Base-by-base conservation (phyloP, 2,329 filamentous ascomycete genomes). In the Aureobasidium vineae region DNA sequence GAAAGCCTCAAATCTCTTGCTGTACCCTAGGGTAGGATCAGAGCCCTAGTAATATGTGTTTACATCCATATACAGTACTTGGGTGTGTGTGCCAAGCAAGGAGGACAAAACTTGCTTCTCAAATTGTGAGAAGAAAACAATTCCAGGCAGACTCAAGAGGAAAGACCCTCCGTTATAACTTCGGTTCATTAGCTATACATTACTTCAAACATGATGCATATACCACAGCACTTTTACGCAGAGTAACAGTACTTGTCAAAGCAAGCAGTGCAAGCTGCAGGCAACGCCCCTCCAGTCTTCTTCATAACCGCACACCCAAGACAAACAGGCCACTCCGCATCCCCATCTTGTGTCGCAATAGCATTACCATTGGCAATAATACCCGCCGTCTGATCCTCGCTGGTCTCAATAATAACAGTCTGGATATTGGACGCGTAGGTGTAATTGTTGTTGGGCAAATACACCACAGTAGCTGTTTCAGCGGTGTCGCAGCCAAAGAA, bases 401-500 rank as follows among this genome's bases (percentile, higher is more conserved):
- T 69, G 68, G 80, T 81, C 60, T 73, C 67, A n/a, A 81, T 65
- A 65, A 79, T 72, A 6, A 59, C 66, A 19, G 71, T 78, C 1
- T 74, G 40, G 26, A 72, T 70, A 21, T 77, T 77, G 1, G 74
- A 76, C 5, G 72, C 69, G 61, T 72, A 76, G 0, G 70, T 76
- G 65, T 78, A 81, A 15, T 76, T 70, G 10, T 72, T 70, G 67
- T 83, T 83, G 1, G 81, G 82, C 43, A 83, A 68, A 63, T 77
- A 80, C n/a, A 81, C 72, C 38, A 81, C 74, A 53, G 75, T 74
- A 10, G 73, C 57, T 10, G 72, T 71, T 19, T 67, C 67, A 0
- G 69, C 23, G 15, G 74, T 68, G 70, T 83, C 77, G 77, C 87
- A 89, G 71, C 86, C 86, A 74, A 89, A 89, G 74, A 89, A 89